Percentiles rank a stretch among this genome's conserved stretches.
Evolutionary conservation across 495 filamentous ascomycete genomes (phyloP).

Genomic region (Neurospora sublineolata): DNA sequence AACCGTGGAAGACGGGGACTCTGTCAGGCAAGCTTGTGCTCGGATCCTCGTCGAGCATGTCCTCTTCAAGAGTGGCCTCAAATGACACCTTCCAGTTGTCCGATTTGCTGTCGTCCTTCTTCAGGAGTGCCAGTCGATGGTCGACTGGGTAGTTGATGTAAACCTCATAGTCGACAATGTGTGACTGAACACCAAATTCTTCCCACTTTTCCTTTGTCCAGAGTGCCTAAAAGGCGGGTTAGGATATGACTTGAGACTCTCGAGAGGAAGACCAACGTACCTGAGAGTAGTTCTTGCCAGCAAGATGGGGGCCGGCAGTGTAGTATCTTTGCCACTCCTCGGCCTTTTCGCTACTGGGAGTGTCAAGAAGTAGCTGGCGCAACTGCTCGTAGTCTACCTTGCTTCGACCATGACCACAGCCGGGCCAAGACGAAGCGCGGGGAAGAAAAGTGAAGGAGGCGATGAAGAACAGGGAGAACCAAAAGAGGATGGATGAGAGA

Average conservation of each 20-base stretch:
- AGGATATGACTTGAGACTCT: background rate
- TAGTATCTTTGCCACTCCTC: constrained; percentile 87
- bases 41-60: constrained; percentile 72
- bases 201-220: constrained; percentile 84
- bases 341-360: constrained; percentile 55
- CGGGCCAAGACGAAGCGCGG: constrained; percentile 31
- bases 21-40: constrained; percentile 61
- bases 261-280: constrained; percentile 4
- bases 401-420: constrained; percentile 19
- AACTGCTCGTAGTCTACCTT: constrained; percentile 53
- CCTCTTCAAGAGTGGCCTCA: constrained; percentile 74
- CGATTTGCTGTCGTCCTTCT: constrained; percentile 28
- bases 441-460: constrained; percentile 37
- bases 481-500: constrained; percentile 42
- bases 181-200: constrained; percentile 65
- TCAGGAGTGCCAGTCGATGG: constrained; percentile 66
- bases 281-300: constrained; percentile 70
- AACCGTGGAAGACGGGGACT: constrained; percentile 91
- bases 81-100: constrained; percentile 51
- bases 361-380: constrained; percentile 55
- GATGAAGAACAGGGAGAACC: constrained; percentile 51
- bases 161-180: constrained; percentile 71
- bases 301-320: constrained; percentile 76
- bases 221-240: constrained; percentile 44
- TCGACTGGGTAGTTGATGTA: constrained; percentile 84